Base-by-base conservation (phyloP, 169 alveolate species). In the Plasmodium blacklocki region DNA sequence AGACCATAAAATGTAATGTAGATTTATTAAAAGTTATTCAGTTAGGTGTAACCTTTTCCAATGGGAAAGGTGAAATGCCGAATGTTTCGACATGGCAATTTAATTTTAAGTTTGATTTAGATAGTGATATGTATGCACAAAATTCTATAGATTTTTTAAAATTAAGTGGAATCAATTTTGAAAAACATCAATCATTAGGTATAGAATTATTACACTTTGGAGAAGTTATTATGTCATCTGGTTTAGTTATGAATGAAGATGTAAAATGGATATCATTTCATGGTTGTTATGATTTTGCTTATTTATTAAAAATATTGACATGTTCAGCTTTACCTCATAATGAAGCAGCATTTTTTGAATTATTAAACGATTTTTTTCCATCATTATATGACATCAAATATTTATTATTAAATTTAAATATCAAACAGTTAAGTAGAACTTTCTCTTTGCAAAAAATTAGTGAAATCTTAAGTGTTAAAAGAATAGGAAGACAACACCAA, bases 211-310 rank as follows among this genome's bases (percentile, higher is more conserved):
- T 94, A 19, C 97, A 96, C 76, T 98, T 98, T 92, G 99, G 99
- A 9, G 99, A 98, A 93, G 93, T 97, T 59, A 95, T 98, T 71
- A 97, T 97, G 95, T 94, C 97, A 23, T 94, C 98, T 58, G 99
- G 99, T 0, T 91, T 99, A 29, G 98, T 98, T 14, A 94, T 98
- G 95, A 98, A 98, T 93, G 99, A 98, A 47, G 98, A 98, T 80
- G 96, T 99, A n/a, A 95, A 96, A 49, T 99, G 99, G 99, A 97
- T 99, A 4, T 97, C 99, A 63, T 99, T 98, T 88, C 99, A 99
- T 80, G 99, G 99, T 21, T 95, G 98, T 78, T 98, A 96, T 93
- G 99, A 99, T 93, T 99, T 98, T 91, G 99, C 99, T 19, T 99
- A 99, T 88, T 88, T 99, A 67, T 88, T 98, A 26, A 97, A 98